Evolutionary conservation across 805 yeast genomes (phyloP).

Genomic region (Candida boleticola): DNA sequence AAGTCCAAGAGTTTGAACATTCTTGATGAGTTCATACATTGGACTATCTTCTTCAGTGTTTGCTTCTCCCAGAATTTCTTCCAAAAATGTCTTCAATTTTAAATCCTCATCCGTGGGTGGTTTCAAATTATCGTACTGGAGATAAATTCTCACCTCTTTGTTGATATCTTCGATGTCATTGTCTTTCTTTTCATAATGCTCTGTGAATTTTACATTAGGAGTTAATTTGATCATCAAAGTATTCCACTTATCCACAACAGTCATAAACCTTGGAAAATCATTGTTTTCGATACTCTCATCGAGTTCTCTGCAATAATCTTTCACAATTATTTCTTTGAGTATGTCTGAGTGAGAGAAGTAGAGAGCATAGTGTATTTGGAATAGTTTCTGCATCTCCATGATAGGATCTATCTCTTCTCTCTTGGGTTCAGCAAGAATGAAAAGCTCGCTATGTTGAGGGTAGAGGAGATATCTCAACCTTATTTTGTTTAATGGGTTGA

Average conservation of each 20-base stretch:
- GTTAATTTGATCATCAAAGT: conserved; percentile 35
- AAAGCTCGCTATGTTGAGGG: conserved; percentile 51
- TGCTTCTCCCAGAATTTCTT: conserved; percentile 12
- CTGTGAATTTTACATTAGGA: conserved; percentile 19
- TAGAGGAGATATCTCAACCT: conserved; percentile 34
- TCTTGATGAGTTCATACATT: conserved; percentile 4
- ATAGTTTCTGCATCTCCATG: conserved; percentile 53
- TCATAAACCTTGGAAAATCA: conserved; percentile 35
- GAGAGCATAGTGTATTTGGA: conserved; percentile 39
- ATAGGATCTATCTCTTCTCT: conserved; percentile 61
- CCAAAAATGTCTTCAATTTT: conserved; percentile 17
- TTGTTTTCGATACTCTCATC: conserved; percentile 29
- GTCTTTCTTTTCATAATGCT: background rate
- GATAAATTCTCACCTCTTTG: conserved; percentile 18
- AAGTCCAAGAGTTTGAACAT: background rate
- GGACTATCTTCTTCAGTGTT: conserved; percentile 10
- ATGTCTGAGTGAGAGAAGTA: conserved; percentile 38
- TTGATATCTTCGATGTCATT: conserved; percentile 20
- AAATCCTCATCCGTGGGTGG: conserved; percentile 17
- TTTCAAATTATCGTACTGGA: conserved; percentile 11
- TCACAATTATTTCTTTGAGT: conserved; percentile 27
- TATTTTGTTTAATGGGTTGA: conserved; percentile 29
- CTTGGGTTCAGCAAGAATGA: conserved; percentile 48
- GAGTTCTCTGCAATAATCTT: conserved; percentile 33
- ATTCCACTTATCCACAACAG: conserved; percentile 41